Percentiles rank a stretch among this genome's conserved stretches.
These are phyloP conservation scores for Pisolithus microcarpus DNA, from an alignment of 768 basidiomycete genomes.

Conservation along the genomic window DNA sequence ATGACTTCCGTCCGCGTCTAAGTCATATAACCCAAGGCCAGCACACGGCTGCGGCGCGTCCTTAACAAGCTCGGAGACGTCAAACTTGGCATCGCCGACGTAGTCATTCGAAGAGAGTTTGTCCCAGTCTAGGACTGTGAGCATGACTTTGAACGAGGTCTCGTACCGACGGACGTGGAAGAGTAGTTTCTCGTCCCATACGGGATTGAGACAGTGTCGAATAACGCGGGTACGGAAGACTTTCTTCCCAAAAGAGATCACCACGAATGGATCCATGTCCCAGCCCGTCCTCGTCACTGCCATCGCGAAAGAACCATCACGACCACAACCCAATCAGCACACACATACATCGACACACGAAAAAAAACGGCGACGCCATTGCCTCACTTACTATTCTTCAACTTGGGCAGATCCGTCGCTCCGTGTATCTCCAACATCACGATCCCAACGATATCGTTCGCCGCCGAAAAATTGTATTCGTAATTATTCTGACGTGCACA, in stretches of 20 bases:
- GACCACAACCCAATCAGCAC: neutral
- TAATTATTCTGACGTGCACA: constrained; percentile 27
- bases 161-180: constrained; percentile 93
- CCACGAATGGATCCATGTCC: constrained; percentile 98
- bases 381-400: constrained; percentile 71
- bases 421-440: constrained; percentile 89
- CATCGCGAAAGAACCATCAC: no score
- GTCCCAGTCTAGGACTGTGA: constrained; percentile 94
- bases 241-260: constrained; percentile 94
- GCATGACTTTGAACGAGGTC: constrained; percentile 65
- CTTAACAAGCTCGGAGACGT: constrained; percentile 62
- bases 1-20: constrained; percentile 30
- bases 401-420: constrained; percentile 76
- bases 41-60: constrained; percentile 57
- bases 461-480: constrained; percentile 54
- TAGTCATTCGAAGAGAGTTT: constrained; percentile 85
- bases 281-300: constrained; percentile 79
- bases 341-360: neutral
- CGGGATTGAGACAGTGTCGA: constrained; percentile 76
- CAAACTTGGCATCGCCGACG: constrained; percentile 72
- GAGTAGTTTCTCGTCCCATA: constrained; percentile 91
- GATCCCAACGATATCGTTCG: constrained; percentile 85
- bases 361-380: neutral
- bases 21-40: constrained; percentile 39
- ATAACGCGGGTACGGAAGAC: constrained; percentile 90